These are phyloP conservation scores for Opeltia flavorubescens DNA, from an alignment of 495 filamentous ascomycete species.

Conservation along the genomic window DNA sequence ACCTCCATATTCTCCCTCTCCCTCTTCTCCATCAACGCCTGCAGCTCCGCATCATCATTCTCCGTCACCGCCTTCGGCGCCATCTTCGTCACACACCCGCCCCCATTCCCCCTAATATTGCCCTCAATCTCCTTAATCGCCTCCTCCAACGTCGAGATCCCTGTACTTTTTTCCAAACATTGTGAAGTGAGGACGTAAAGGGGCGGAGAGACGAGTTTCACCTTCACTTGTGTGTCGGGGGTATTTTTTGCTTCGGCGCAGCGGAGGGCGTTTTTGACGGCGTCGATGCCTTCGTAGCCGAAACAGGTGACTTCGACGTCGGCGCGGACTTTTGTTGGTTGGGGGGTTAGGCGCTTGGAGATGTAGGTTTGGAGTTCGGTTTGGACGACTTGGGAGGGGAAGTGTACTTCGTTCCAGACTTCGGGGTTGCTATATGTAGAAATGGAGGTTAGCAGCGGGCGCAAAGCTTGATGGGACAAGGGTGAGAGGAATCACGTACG, in stretches of 20 bases:
- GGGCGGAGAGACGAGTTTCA: conserved; percentile 87
- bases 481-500: conserved; percentile 38
- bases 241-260: conserved; percentile 57
- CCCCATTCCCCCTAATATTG: conserved; percentile 60
- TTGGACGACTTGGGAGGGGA: conserved; percentile 73
- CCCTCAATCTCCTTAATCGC: conserved; percentile 72
- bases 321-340: conserved; percentile 93
- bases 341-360: conserved; percentile 86
- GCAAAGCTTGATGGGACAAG: background rate
- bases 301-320: conserved; percentile 98
- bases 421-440: conserved; percentile 60
- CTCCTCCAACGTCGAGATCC: conserved; percentile 69
- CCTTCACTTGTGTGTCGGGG: conserved; percentile 84
- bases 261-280: conserved; percentile 70
- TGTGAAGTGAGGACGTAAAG: conserved; percentile 89
- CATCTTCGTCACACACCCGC: conserved; percentile 82
- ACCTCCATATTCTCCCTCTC: conserved; percentile 96
- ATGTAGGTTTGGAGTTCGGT: conserved; percentile 87
- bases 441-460: too few relatives aligned
- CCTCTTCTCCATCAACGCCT: conserved; percentile 97
- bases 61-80: conserved; percentile 97
- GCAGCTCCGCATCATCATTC: conserved; percentile 90
- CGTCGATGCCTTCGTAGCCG: conserved; percentile 95
- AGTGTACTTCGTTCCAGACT: conserved; percentile 83
- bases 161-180: conserved; percentile 79